Evolutionary conservation across 2,329 filamentous ascomycete species (phyloP).

Genomic region (Pestalotiopsis sp.): DNA sequence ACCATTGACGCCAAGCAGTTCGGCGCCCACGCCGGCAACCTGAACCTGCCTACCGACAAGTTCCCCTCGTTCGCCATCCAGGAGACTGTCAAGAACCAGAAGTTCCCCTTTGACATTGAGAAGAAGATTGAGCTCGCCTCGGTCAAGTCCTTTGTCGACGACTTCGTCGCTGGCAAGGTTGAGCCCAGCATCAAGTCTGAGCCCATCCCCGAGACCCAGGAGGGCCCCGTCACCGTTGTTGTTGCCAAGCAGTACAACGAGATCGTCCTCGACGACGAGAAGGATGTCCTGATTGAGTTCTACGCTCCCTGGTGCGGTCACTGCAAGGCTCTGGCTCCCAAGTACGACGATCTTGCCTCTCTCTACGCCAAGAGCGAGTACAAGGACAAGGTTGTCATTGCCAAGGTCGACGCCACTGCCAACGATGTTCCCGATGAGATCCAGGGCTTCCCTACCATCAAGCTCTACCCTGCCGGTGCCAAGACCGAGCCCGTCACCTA

Average conservation of each 20-base stretch:
- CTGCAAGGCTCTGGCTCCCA: conserved; percentile 97
- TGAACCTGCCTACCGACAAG: conserved; percentile 93
- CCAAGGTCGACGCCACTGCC: conserved; percentile 94
- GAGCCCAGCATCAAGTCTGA: conserved; percentile 98
- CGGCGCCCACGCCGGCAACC: conserved; percentile 92
- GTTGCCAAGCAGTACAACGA: conserved; percentile 95
- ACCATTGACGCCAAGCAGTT: conserved; percentile 95
- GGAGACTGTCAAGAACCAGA: conserved; percentile 91
- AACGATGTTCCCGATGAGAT: conserved; percentile 98
- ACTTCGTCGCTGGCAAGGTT: conserved; percentile 84
- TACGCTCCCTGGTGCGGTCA: conserved; percentile 99
- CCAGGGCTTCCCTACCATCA: conserved; percentile 98
- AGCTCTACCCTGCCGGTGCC: conserved; percentile 89
- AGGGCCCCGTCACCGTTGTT: conserved; percentile 83
- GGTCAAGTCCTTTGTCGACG: conserved; percentile 81
- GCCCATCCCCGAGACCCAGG: conserved; percentile 90
- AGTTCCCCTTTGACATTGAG: conserved; percentile 90
- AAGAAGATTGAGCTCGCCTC: conserved; percentile 72
- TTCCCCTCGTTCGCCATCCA: conserved; percentile 99
- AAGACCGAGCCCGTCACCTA: conserved; percentile 88
- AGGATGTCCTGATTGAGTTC: conserved; percentile 98
- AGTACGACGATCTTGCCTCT: conserved; percentile 89
- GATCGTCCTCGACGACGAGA: conserved; percentile 87
- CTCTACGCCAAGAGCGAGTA: conserved; percentile 78
- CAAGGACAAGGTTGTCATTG: conserved; percentile 85